A percentile compares a stretch with the other conserved stretches of the same genome.
Conservation (phyloP, 805 yeast genomes). For the Lipomyces orientalis region DNA sequence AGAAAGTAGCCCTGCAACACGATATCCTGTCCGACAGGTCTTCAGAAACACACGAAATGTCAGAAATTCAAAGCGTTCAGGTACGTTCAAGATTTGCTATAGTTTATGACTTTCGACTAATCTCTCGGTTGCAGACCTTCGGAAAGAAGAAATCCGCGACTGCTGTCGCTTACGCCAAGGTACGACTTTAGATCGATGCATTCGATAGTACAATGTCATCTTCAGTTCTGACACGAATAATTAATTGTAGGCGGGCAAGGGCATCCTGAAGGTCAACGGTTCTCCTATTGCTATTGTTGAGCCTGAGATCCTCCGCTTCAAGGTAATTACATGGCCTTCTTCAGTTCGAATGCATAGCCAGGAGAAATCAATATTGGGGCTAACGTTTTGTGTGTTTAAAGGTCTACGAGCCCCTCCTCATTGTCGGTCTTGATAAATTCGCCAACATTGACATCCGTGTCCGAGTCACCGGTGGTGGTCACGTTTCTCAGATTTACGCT, state of each 20-base stretch:
- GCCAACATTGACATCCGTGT: slow-evolving; percentile 98
- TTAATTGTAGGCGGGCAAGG: slow-evolving; percentile 89
- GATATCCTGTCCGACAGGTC: neutral
- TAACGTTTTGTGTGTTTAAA: slow-evolving; percentile 5
- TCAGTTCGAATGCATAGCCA: neutral
- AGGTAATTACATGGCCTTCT: slow-evolving; percentile 46
- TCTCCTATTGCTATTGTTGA: slow-evolving; percentile 98
- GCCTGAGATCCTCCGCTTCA: slow-evolving; percentile 99
- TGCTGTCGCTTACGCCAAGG: slow-evolving; percentile 88
- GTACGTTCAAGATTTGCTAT: slow-evolving; percentile 15
- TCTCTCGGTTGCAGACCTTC: slow-evolving; percentile 69
- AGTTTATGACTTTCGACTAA: neutral
- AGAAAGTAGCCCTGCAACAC: neutral
- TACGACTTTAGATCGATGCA: slow-evolving; percentile 4
- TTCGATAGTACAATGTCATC: neutral
- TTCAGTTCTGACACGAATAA: slow-evolving; percentile 7
- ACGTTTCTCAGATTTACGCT: slow-evolving; percentile 99
- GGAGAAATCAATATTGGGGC: neutral
- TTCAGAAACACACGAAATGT: slow-evolving; percentile 20
- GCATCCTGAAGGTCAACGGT: slow-evolving; percentile 99
- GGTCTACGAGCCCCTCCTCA: slow-evolving; percentile 98
- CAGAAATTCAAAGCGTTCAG: slow-evolving; percentile 38
- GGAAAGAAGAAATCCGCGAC: slow-evolving; percentile 99
- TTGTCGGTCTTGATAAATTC: slow-evolving; percentile 98
- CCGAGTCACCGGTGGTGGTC: slow-evolving; percentile 99